Base-by-base conservation (phyloP, 1,139 yeast species). In the Suhomyces anneliseae region DNA sequence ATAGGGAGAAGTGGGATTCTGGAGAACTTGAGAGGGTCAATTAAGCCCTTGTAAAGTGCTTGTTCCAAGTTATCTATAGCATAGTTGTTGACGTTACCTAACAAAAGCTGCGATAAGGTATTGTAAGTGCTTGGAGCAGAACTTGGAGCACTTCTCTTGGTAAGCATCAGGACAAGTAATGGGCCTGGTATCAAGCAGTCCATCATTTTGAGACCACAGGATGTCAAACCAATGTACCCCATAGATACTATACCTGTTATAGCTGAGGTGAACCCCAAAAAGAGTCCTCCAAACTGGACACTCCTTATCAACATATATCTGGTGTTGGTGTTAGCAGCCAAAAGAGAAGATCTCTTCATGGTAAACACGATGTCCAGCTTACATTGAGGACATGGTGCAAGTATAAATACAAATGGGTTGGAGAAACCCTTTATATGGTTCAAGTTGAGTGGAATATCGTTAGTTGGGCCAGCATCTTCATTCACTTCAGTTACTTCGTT, bases 311-410 rank as follows among this genome's bases (percentile, higher is more conserved):
- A 39, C n/a, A 59, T 37, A 1, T 61, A 39, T 36, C 64, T 60
- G 3, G 62, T 39, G 11, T 61, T 57, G 3, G 64, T 44, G 34
- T 59, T 56, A 11, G 64, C 39, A 1, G 67, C 53, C 31, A 75
- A 52, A 8, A 70, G 44, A 2, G 62, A 49, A 27, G 75, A 70
- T 36, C 66, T 50, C 46, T 59, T 62, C 66, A 73, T 65, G 27
- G 65, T 55, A 52, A 75, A 72, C 9, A 65, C 57, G 34, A 75
- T 70, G 36, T 67, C 65, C 38, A 64, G 61, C 51, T 72, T 72
- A 53, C 80, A 75, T 53, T 75, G 80, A 2, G 79, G 79, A 52
- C 80, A 75, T 4, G 68, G 61, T 3, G 73, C 72, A 32, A 69
- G 48, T 5, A 70, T 52, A 27, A 63, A 56, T 14, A 64, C 61